Evolutionary conservation across 352 stramenopile genomes (phyloP).

Genomic region (Peronosclerospora sorghi): DNA sequence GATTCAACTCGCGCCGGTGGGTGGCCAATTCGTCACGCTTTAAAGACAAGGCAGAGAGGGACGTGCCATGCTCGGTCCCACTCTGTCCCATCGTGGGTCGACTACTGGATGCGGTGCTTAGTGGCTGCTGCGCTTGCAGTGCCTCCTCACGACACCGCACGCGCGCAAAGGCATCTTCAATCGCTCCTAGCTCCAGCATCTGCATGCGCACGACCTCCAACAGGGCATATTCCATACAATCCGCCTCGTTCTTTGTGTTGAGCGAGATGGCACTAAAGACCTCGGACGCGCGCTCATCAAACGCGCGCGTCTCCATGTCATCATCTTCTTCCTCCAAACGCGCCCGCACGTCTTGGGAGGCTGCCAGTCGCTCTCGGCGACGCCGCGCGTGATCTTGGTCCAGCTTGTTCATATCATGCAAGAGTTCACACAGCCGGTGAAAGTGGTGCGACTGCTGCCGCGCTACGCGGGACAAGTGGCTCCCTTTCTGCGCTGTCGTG

Average conservation of each 20-base stretch:
- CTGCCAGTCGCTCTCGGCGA: slow-evolving; percentile 21
- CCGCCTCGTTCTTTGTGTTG: slow-evolving; percentile 54
- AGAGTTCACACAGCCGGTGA: slow-evolving; percentile 55
- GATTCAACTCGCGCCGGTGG: slow-evolving; percentile 35
- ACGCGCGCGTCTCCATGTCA: slow-evolving; percentile 57
- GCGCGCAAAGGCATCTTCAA: slow-evolving; percentile 63
- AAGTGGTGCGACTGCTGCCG: slow-evolving; percentile 56
- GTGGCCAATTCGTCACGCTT: slow-evolving; percentile 43
- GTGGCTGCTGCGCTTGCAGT: slow-evolving; percentile 22
- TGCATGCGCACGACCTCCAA: slow-evolving; percentile 76
- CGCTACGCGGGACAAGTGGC: slow-evolving; percentile 44
- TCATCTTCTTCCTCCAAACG: slow-evolving; percentile 31
- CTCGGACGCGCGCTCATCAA: slow-evolving; percentile 58
- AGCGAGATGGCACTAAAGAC: slow-evolving; percentile 64
- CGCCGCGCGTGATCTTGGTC: slow-evolving; percentile 41
- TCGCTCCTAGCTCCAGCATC: slow-evolving; percentile 56
- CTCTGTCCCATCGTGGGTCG: slow-evolving; percentile 6
- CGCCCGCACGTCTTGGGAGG: slow-evolving; percentile 10
- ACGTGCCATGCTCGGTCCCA: slow-evolving; percentile 9
- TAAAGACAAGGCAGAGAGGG: slow-evolving; percentile 22
- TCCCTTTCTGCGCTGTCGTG: slow-evolving; percentile 45
- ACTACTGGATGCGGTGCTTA: slow-evolving; percentile 3
- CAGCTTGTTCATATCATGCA: slow-evolving; percentile 61
- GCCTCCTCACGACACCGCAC: slow-evolving; percentile 40
- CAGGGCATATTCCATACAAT: slow-evolving; percentile 75